Conservation (phyloP, 306 rosid genomes). For the Quercus aquifolioides region DNA sequence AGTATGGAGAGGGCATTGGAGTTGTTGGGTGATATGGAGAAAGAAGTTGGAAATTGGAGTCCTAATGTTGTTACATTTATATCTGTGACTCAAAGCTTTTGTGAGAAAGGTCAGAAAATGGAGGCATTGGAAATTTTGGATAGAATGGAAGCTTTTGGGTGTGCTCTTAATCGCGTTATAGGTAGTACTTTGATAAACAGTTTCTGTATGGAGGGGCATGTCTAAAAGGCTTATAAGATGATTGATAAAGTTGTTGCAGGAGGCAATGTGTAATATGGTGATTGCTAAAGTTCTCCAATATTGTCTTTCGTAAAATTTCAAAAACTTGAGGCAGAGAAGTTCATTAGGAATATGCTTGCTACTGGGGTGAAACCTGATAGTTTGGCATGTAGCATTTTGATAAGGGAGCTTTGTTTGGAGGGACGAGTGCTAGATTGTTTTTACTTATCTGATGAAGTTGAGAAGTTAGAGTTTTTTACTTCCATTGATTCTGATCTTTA, state of each 20-base stretch:
- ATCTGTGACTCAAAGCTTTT: constrained; percentile 60
- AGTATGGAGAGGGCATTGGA: constrained; percentile 53
- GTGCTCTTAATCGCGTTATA: constrained; percentile 58
- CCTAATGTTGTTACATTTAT: constrained; percentile 77
- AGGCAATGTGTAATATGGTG: constrained; percentile 47
- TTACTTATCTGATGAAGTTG: constrained; percentile 56
- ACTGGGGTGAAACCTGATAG: constrained; percentile 54
- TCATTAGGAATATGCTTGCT: constrained; percentile 58
- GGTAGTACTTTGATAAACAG: constrained; percentile 46
- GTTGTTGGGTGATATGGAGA: constrained; percentile 77
- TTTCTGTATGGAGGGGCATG: constrained; percentile 41
- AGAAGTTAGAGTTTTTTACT: constrained; percentile 39
- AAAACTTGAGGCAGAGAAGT: constrained; percentile 49
- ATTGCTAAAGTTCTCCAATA: constrained; percentile 67
- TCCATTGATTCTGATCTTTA: constrained; percentile 60
- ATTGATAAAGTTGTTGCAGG: constrained; percentile 47
- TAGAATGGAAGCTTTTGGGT: constrained; percentile 66
- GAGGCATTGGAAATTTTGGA: constrained; percentile 66
- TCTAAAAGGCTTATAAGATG: constrained; percentile 60
- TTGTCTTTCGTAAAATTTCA: constrained; percentile 48
- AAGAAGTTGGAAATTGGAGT: constrained; percentile 44
- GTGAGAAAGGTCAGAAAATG: constrained; percentile 43
- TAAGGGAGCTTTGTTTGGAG: constrained; percentile 53
- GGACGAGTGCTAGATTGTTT: constrained; percentile 53
- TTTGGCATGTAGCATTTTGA: constrained; percentile 48